Evolutionary conservation across 2,329 filamentous ascomycete genomes (phyloP).

Genomic region (Botrytis byssoidea): DNA sequence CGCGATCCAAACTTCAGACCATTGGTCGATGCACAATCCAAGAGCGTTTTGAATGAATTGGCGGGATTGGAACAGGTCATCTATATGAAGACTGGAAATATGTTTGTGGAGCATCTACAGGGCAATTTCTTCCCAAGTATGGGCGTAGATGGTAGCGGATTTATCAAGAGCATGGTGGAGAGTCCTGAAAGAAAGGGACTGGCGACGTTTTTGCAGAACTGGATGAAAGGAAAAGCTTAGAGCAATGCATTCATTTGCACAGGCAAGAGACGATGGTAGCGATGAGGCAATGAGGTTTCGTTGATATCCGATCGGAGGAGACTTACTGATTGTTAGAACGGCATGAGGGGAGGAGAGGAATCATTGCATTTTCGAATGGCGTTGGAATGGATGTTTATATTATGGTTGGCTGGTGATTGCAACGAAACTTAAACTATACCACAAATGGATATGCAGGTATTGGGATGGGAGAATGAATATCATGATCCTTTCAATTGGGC

Average conservation of each 20-base stretch:
- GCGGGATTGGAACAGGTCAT: slow-evolving; percentile 84
- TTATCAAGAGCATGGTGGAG: slow-evolving; percentile 58
- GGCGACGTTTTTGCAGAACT: slow-evolving; percentile 60
- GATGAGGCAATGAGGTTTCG: background rate
- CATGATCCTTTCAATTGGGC: background rate
- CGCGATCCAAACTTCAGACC: slow-evolving; percentile 76
- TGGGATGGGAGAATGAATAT: slow-evolving; percentile 1
- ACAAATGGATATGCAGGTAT: slow-evolving; percentile 8
- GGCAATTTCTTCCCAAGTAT: slow-evolving; percentile 62
- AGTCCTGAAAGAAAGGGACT: slow-evolving; percentile 60
- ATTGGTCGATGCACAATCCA: slow-evolving; percentile 78
- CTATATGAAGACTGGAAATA: slow-evolving; percentile 82
- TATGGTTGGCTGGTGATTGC: slow-evolving; percentile 11
- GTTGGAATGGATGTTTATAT: slow-evolving; percentile 15
- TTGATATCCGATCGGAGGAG: background rate
- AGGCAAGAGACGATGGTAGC: background rate
- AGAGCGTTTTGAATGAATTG: slow-evolving; percentile 84
- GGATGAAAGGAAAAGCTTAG: slow-evolving; percentile 47
- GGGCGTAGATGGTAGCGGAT: slow-evolving; percentile 61
- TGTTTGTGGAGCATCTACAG: slow-evolving; percentile 71
- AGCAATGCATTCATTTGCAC: background rate
- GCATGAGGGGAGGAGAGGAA: slow-evolving; percentile 1
- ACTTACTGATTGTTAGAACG: background rate
- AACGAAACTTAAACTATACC: slow-evolving; percentile 15
- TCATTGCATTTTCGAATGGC: slow-evolving; percentile 18